phyloP scores from a whole-genome alignment of 2,329 filamentous ascomycete species.

The Colletotrichum sansevieriae region DNA sequence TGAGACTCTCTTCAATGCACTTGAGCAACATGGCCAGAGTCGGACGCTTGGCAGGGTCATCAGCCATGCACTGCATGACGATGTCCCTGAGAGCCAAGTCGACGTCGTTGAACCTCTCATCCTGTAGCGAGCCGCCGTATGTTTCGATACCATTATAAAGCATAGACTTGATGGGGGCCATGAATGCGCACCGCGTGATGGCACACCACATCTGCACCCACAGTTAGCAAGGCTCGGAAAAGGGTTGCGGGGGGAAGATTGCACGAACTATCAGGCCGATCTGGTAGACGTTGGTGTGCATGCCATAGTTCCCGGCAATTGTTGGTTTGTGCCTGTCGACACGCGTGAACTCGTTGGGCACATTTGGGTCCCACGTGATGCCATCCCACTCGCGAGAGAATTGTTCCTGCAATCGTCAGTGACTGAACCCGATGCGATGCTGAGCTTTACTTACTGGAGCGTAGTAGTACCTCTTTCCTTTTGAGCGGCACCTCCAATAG shows the following conservation, averaged over 20 bases:
- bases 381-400: constrained; percentile 36
- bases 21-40: constrained; percentile 43
- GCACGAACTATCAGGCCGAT: constrained; percentile 40
- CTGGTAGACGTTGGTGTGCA: constrained; percentile 42
- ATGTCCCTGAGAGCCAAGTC: constrained; percentile 45
- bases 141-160: constrained; percentile 8
- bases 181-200: constrained; percentile 27
- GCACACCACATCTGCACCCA: constrained; percentile 38
- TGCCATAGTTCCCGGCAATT: constrained; percentile 43
- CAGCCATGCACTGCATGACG: constrained; percentile 46
- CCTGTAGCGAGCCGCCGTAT: constrained; percentile 35
- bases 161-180: neutral
- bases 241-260: too few species aligned
- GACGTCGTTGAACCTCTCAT: constrained; percentile 27
- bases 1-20: constrained; percentile 43
- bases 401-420: constrained; percentile 42
- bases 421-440: neutral
- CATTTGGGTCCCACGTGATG: neutral
- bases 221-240: constrained; percentile 1
- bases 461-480: constrained; percentile 28
- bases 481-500: constrained; percentile 26
- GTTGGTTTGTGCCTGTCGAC: constrained; percentile 15
- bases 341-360: constrained; percentile 15
- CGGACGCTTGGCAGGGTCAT: constrained; percentile 47
- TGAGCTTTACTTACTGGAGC: constrained; percentile 30